These are phyloP conservation scores for Pisolithus microcarpus DNA, from an alignment of 768 basidiomycete species.

Conservation along the genomic window DNA sequence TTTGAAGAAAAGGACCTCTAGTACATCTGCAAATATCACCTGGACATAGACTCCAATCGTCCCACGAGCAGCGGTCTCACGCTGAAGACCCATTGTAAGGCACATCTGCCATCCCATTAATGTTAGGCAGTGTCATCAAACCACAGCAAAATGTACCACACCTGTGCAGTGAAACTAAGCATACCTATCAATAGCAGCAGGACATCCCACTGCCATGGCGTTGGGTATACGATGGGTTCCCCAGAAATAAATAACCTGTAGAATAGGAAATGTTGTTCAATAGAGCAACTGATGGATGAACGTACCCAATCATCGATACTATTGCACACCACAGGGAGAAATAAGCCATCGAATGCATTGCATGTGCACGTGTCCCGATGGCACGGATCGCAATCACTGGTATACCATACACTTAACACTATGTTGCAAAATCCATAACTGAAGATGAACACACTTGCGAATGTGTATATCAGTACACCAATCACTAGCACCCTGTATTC, in stretches of 20 bases:
- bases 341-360: constrained; percentile 63
- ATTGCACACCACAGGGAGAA: constrained; percentile 54
- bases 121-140: background rate
- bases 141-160: background rate
- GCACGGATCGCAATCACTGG: constrained; percentile 49
- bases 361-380: constrained; percentile 70
- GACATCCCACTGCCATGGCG: constrained; percentile 11
- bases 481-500: constrained; percentile 47
- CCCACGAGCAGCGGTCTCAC: constrained; percentile 58
- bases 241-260: constrained; percentile 8
- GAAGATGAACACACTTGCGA: constrained; percentile 50
- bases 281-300: background rate
- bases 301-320: constrained; percentile 9
- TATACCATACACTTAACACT: background rate
- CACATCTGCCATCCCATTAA: constrained; percentile 31
- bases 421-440: background rate
- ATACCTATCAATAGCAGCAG: constrained; percentile 13
- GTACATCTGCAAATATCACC: constrained; percentile 57
- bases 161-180: constrained; percentile 13
- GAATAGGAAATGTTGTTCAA: background rate
- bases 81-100: constrained; percentile 55
- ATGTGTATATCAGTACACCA: constrained; percentile 59
- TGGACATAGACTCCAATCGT: constrained; percentile 55
- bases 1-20: constrained; percentile 62
- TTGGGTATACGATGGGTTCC: constrained; percentile 11